These are phyloP conservation scores for Forsythia viridissima DNA, from an alignment of 257 asterid species.

Conservation along the genomic window DNA sequence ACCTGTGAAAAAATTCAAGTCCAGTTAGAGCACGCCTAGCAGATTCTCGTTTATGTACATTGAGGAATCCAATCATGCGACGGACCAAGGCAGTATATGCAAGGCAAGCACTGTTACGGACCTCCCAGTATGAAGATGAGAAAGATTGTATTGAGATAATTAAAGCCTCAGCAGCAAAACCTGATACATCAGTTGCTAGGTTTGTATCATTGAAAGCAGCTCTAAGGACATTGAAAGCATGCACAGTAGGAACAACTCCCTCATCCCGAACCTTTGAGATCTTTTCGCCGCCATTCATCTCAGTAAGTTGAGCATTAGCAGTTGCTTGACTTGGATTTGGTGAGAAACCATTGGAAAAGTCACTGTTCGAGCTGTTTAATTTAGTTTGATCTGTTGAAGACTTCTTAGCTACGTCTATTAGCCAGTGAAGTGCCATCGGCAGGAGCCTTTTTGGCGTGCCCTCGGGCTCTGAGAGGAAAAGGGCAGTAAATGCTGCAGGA, in stretches of 20 bases:
- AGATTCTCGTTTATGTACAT: conserved; percentile 89
- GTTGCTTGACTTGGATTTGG: conserved; percentile 27
- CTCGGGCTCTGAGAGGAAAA: conserved; percentile 95
- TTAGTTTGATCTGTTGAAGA: conserved; percentile 48
- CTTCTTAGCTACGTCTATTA: conserved; percentile 62
- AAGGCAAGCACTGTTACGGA: conserved; percentile 96
- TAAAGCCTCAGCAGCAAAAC: conserved; percentile 88
- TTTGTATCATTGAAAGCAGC: conserved; percentile 92
- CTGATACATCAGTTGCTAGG: conserved; percentile 93
- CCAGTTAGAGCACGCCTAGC: conserved; percentile 90
- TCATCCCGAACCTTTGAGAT: conserved; percentile 83
- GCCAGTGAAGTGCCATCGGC: conserved; percentile 88
- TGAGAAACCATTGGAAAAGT: conserved; percentile 27
- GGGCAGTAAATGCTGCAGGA: conserved; percentile 95
- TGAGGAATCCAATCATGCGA: conserved; percentile 95
- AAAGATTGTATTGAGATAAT: conserved; percentile 73
- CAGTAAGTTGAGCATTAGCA: conserved; percentile 27
- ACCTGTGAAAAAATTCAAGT: conserved; percentile 96
- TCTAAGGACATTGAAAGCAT: conserved; percentile 89
- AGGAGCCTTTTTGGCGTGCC: conserved; percentile 92
- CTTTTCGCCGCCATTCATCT: conserved; percentile 38
- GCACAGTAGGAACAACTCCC: conserved; percentile 94
- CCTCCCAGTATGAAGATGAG: conserved; percentile 96
- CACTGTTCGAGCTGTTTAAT: conserved; percentile 30
- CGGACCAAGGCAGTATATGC: conserved; percentile 95